Evolutionary conservation across 257 asterid species (phyloP).

Genomic region (Nicotiana tabacum): DNA sequence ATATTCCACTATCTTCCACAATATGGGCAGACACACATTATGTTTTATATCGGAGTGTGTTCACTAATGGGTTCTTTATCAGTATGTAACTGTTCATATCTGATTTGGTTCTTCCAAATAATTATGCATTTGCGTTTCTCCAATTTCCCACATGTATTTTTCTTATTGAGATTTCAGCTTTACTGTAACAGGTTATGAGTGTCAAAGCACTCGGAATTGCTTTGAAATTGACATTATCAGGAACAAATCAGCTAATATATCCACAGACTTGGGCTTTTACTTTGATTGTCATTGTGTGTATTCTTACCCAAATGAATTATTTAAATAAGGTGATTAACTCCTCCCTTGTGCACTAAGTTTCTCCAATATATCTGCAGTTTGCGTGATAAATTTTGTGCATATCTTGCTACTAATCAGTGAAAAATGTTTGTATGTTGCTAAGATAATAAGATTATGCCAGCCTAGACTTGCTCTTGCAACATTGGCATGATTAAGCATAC

Average conservation of each 20-base stretch:
- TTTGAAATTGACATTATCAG: slow-evolving; percentile 74
- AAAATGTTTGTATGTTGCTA: background rate
- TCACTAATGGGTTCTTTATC: slow-evolving; percentile 53
- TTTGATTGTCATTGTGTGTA: slow-evolving; percentile 53
- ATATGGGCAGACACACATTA: slow-evolving; percentile 42
- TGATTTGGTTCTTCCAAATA: background rate
- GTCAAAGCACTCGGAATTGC: slow-evolving; percentile 90
- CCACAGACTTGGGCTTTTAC: slow-evolving; percentile 78
- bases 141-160: background rate
- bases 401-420: background rate
- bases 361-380: background rate
- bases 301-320: slow-evolving; percentile 82
- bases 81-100: slow-evolving; percentile 38
- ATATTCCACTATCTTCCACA: slow-evolving; percentile 37
- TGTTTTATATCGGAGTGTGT: slow-evolving; percentile 40
- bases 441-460: background rate
- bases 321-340: slow-evolving; percentile 59
- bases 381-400: background rate
- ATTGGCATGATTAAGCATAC: background rate
- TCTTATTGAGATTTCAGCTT: background rate
- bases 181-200: slow-evolving; percentile 77
- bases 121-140: background rate
- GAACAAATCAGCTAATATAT: slow-evolving; percentile 28
- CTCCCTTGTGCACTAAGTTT: background rate
- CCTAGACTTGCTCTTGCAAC: background rate